Evolutionary conservation across 306 rosid species (phyloP).

Genomic region (Vicia villosa): DNA sequence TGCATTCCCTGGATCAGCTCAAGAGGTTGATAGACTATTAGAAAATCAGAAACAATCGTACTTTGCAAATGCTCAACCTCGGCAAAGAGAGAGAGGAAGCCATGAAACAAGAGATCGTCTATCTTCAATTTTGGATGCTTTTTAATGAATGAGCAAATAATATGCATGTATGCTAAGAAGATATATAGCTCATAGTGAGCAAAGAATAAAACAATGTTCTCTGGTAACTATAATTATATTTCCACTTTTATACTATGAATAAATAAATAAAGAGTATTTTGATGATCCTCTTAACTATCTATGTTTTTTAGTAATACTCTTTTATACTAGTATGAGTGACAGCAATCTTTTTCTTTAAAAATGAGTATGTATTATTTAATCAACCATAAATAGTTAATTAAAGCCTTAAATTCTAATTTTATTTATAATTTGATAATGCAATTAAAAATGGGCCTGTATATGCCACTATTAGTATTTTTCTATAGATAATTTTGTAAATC

Average conservation of each 20-base stretch:
- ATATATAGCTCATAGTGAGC: background rate
- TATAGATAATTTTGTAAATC: too few species aligned
- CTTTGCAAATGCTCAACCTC: background rate
- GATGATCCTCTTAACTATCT: background rate
- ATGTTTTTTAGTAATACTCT: too few species aligned
- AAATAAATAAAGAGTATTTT: background rate
- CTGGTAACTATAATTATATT: background rate
- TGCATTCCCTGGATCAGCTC: constrained; percentile 32
- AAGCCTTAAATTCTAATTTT: too few species aligned
- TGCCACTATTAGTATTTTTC: too few species aligned
- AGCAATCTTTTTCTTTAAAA: too few species aligned
- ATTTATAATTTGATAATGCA: too few species aligned
- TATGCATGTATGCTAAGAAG: background rate
- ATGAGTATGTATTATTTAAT: too few species aligned
- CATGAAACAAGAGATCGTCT: background rate
- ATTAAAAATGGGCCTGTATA: too few species aligned
- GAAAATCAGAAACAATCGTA: constrained; percentile 27
- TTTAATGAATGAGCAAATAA: background rate
- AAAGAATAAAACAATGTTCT: background rate
- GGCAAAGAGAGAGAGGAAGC: background rate
- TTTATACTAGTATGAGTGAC: too few species aligned
- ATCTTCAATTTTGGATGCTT: constrained; percentile 32
- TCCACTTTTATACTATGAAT: background rate
- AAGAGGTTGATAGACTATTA: constrained; percentile 33
- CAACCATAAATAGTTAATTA: too few species aligned